Conservation (phyloP, 257 asterid species). For the Osmanthus fragrans region DNA sequence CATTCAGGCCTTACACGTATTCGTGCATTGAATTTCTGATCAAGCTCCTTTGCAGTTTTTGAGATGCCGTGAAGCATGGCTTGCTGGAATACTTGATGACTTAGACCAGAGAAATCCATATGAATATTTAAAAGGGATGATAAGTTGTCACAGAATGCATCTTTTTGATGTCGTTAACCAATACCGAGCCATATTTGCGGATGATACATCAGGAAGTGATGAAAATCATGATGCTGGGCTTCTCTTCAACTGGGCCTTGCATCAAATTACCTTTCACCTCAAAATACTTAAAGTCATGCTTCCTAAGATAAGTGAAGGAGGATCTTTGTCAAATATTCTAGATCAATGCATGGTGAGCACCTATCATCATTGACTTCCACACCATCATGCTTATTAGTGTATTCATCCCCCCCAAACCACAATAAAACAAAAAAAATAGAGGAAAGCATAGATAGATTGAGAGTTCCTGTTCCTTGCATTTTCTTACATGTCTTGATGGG, state of each 20-base stretch:
- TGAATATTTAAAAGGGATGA: constrained; percentile 91
- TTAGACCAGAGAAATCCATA: constrained; percentile 95
- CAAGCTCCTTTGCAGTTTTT: constrained; percentile 57
- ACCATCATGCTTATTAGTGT: background rate
- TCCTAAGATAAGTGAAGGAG: constrained; percentile 92
- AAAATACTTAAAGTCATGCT: constrained; percentile 86
- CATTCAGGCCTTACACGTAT: background rate
- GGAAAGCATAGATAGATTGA: background rate
- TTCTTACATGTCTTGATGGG: constrained; percentile 9
- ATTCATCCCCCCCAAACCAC: background rate
- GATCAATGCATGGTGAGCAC: constrained; percentile 96
- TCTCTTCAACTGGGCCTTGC: constrained; percentile 98
- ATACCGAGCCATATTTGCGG: constrained; percentile 93
- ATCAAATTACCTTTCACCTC: constrained; percentile 83
- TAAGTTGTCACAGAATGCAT: constrained; percentile 83
- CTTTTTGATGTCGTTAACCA: constrained; percentile 98
- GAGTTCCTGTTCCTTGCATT: background rate
- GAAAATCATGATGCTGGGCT: constrained; percentile 97
- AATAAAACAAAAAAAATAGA: background rate
- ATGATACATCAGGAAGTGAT: constrained; percentile 92
- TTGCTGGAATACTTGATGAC: constrained; percentile 85
- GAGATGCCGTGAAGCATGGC: constrained; percentile 99
- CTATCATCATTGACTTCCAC: constrained; percentile 12
- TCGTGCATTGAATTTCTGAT: constrained; percentile 28
- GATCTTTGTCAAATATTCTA: constrained; percentile 86